These are phyloP conservation scores for Plasmodium fragile DNA, from an alignment of 169 alveolate genomes.

Conservation along the genomic window DNA sequence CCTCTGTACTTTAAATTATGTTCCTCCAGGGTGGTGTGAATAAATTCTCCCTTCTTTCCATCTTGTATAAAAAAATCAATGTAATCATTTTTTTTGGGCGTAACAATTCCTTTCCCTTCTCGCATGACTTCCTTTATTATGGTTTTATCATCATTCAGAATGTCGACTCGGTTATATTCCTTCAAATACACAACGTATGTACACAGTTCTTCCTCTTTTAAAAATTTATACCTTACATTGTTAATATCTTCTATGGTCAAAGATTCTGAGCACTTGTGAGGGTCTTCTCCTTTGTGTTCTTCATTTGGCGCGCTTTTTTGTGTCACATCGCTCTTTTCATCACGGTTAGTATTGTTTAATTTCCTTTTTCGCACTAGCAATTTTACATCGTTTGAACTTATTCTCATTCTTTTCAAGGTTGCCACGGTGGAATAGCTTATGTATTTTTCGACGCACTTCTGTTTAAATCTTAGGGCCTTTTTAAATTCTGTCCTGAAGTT, in stretches of 20 bases:
- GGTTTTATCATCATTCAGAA: constrained; percentile 66
- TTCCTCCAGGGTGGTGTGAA: constrained; percentile 62
- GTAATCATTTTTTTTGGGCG: constrained; percentile 77
- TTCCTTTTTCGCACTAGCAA: constrained; percentile 28
- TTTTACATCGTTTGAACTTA: constrained; percentile 58
- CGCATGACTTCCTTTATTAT: constrained; percentile 62
- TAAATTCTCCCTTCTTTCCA: constrained; percentile 33
- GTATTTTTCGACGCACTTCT: constrained; percentile 59
- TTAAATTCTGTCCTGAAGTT: constrained; percentile 67
- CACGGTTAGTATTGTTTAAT: not conserved
- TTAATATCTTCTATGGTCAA: constrained; percentile 45
- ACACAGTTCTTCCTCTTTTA: constrained; percentile 41
- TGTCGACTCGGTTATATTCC: constrained; percentile 65
- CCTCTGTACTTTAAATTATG: constrained; percentile 75
- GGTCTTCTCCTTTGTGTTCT: not conserved
- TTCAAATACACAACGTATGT: constrained; percentile 72
- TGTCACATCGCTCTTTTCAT: not conserved
- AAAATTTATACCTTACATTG: constrained; percentile 46
- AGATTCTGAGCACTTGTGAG: not conserved
- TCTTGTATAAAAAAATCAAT: constrained; percentile 63
- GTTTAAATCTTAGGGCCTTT: constrained; percentile 50
- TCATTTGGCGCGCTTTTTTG: not conserved
- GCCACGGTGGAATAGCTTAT: not conserved
- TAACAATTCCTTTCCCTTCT: constrained; percentile 64
- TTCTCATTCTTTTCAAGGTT: constrained; percentile 16